Base-by-base conservation (phyloP, 352 stramenopile genomes). In the Phytopythium sindhum region DNA sequence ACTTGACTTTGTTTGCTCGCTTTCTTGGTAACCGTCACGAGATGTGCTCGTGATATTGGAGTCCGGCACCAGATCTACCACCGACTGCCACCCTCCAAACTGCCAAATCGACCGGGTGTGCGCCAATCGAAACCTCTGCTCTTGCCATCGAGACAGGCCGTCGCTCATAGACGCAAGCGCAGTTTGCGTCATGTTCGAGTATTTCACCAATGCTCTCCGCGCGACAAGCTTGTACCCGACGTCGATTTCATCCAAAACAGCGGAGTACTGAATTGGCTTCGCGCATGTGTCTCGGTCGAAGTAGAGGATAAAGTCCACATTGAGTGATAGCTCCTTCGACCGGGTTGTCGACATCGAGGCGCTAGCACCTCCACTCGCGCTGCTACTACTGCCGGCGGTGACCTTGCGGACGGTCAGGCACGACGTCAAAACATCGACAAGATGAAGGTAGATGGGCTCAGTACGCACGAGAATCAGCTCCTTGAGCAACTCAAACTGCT, bases 391-490 rank as follows among this genome's bases (percentile, higher is more conserved):
- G 28, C 66, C 81, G 19, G 69, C 44, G 39, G 66, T 75, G 33
- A 72, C 55, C 24, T 81, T 83, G 31, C 79, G 76, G 24, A 94
- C 21, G 17, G 60, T 69, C 28, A 84, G 33, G 31, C 77, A 85
- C 1, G 80, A 77, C n/a, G 69, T 53, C 12, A 92, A 39, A 1
- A 88, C 75, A 4, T 94, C 81, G 5, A 78, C 65, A 6, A 89
- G 61, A 48, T 88, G 77, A 1, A 75, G 66, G 42, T 84, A 74
- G 29, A 90, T 89, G 0, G 81, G 61, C 55, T 92, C 78, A 1
- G 85, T 90, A 48, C 80, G 77, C 8, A 72, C 56, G 19, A 91
- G 21, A n/a, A 94, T 79, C 21, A 92, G 37, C 41, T 94, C 83
- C n/a, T 84, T 78, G 12, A 94, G 68, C 4, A 89, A 56, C 10